Evolutionary conservation across 148 eudicot species (phyloP), one percentile per base, ranked within the genome.

Genomic region (Camellia granthamiana): DNA sequence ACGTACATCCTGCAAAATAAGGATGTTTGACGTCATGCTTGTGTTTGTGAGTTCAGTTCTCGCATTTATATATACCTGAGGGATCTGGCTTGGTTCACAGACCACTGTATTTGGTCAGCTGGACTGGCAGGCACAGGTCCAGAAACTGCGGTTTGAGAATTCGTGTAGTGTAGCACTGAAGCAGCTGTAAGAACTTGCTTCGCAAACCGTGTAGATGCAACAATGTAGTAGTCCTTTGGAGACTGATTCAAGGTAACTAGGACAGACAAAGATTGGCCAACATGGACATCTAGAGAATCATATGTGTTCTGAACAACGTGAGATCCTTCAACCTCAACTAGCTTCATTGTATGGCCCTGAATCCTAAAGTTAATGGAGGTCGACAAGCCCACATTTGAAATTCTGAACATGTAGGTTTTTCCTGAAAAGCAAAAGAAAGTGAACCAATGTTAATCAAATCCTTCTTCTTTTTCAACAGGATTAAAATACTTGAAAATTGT

Each of bases 321-420:
- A 51, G 98, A 92, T 62, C 99, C 99, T 85, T 96, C 99, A 74
- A 94, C 97, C 90, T 96, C 99, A 23, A 96, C 99, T 71, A 96
- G 90, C 85, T 90, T 92, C 89, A 96, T 72, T 59, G 58, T 85
- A 78, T 96, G 99, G 67, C 92, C 92, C 75, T 96, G 97, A 56
- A 96, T 94, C 80, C 98, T 87, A 87, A 96, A 91, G 89, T 96
- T 96, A 69, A 92, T 85, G 43, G 99, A 81, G 8, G 93, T 84
- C 3, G 91, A 85, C 84, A 92, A 69, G 23, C 99, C 99, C 60
- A 96, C 88, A 78, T 96, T 96, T 23, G 99, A 92, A 4, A 96
- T 87, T 85, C 98, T 84, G 82, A 96, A 91, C 90, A 88, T 89
- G 91, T 94, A 96, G 60, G 98, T 92, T 86, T 92, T 92, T 7